Base-by-base conservation (phyloP, 495 filamentous ascomycete species). In the Penicillium mononematosum region DNA sequence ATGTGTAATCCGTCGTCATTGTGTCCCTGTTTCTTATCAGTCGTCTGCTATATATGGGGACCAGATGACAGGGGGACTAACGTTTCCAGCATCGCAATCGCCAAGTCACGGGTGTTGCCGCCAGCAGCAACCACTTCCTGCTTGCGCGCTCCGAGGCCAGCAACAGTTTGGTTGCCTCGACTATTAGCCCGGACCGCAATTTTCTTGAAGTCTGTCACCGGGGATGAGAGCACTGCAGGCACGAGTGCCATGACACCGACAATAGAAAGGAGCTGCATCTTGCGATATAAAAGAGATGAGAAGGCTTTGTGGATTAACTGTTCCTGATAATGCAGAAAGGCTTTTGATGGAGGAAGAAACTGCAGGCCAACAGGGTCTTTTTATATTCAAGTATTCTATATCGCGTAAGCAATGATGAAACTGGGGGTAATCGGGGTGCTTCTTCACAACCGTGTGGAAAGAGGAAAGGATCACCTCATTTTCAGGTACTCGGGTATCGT, bases 61-160 rank as follows among this genome's bases (percentile, higher is more conserved):
- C 5, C n/a, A 11, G 9, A 32, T 17, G 46, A 45, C 6, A 17
- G 43, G 25, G 19, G 16, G 10, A 53, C 60, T 61, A 1, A 64
- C 61, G 69, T 77, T 58, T 77, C 73, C 41, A 77, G 57, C 73
- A 76, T 76, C 34, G 74, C 73, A 62, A 76, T 76, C 0, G 74
- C 72, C 6, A 77, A 31, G 39, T 77, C 73, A 27, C 64, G 62
- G 34, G 72, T 71, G 59, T 60, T 71, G 8, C 73, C 74, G 27
- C 73, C 74, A 11, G 72, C 69, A 29, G 17, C 53, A 5, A 56
- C 11, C 8, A 77, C 53, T 1, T 56, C 68, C 46, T 70, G 59
- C 66, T 77, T 77, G 31, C 70, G 70, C 19, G 60, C 34, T n/a
- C 74, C 71, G 11, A 77, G 61, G 2, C 73, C 71, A 46, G 60